Evolutionary conservation across 2,329 filamentous ascomycete genomes (phyloP).

Genomic region (Penicillium sp.): DNA sequence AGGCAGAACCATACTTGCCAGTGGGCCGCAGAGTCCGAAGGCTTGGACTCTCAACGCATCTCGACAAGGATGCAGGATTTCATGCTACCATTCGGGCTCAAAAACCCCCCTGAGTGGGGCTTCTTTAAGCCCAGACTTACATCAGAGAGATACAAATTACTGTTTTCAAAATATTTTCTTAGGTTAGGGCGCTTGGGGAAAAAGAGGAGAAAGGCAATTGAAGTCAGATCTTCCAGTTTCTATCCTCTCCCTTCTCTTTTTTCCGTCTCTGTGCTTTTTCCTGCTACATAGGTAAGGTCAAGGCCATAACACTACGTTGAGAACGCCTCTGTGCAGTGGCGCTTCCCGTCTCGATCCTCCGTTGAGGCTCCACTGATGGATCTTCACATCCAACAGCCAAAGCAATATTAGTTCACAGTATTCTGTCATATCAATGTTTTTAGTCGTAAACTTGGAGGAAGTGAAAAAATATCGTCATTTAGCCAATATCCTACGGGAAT

Average conservation of each 20-base stretch:
- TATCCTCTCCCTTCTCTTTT: not conserved
- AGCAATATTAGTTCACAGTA: not conserved
- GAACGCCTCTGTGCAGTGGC: not conserved
- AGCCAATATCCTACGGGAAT: not conserved
- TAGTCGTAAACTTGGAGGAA: not conserved
- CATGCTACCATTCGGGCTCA: not conserved
- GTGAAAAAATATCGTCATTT: too few species aligned
- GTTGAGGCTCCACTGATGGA: not conserved
- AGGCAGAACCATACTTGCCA: not conserved
- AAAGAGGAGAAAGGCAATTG: not conserved
- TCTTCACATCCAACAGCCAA: not conserved
- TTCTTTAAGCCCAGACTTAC: not conserved
- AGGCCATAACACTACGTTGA: not conserved
- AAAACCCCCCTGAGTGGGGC: not conserved
- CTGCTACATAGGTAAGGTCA: not conserved
- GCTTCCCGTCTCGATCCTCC: not conserved
- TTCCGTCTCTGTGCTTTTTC: not conserved
- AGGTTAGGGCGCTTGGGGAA: conserved; percentile 1
- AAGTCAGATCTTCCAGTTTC: not conserved
- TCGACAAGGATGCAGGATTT: not conserved
- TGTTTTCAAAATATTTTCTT: not conserved
- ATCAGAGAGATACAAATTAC: not conserved
- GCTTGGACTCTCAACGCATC: not conserved
- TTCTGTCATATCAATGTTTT: not conserved
- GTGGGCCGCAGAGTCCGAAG: not conserved